A percentile compares a stretch with the other conserved stretches of the same genome.
phyloP scores from a whole-genome alignment of 1,284 basidiomycete genomes.

The Marasmius oreades region DNA sequence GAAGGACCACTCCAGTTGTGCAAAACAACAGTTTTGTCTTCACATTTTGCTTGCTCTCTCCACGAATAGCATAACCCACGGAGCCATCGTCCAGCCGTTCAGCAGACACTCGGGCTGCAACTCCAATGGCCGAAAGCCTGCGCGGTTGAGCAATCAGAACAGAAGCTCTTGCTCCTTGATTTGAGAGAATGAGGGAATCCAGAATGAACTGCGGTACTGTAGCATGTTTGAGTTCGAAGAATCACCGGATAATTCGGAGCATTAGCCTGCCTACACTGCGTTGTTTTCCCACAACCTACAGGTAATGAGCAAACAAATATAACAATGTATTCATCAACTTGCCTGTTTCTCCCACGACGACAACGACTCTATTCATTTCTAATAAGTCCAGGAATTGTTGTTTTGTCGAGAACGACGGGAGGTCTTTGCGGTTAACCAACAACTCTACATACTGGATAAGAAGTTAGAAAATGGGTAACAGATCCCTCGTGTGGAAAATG shows the following conservation, averaged over 20 bases:
- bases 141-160: conserved; percentile 92
- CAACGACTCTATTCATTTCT: conserved; percentile 62
- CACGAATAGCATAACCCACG: conserved; percentile 88
- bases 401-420: conserved; percentile 77
- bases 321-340: background rate
- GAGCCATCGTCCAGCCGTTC: conserved; percentile 84
- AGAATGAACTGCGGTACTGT: conserved; percentile 86
- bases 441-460: conserved; percentile 51
- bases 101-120: conserved; percentile 83
- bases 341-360: conserved; percentile 87
- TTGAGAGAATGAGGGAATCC: conserved; percentile 72
- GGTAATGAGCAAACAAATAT: conserved; percentile 8
- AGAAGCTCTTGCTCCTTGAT: conserved; percentile 64
- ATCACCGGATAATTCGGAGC: conserved; percentile 16
- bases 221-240: no score
- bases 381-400: conserved; percentile 64
- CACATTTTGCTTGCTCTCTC: conserved; percentile 72
- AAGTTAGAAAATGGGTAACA: background rate
- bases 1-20: conserved; percentile 88
- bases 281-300: conserved; percentile 86
- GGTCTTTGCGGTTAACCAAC: conserved; percentile 49
- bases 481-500: background rate
- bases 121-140: conserved; percentile 86
- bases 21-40: conserved; percentile 84
- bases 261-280: conserved; percentile 50